Percentiles rank a stretch among this genome's conserved stretches.
Evolutionary conservation across 305 asterid species (phyloP).

Genomic region (Fraxinus platypoda): DNA sequence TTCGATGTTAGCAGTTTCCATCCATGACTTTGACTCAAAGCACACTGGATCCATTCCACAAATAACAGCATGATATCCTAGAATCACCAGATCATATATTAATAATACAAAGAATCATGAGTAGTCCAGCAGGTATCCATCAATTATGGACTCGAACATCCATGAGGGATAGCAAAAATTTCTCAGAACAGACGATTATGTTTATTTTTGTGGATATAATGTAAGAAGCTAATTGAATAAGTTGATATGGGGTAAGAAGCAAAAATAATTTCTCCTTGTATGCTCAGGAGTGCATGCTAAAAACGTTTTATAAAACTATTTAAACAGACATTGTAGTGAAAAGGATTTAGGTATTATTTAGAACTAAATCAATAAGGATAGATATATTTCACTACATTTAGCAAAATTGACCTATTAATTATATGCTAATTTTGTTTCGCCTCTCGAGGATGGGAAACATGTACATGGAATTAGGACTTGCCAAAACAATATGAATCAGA

Average conservation of each 20-base stretch:
- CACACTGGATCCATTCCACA: constrained; percentile 99
- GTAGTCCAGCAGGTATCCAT: constrained; percentile 1
- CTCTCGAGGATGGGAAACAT: constrained; percentile 4
- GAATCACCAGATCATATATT: constrained; percentile 22
- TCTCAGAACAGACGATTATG: neutral
- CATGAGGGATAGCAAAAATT: neutral
- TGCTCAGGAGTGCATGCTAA: neutral
- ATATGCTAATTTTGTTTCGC: constrained; percentile 1
- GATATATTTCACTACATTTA: neutral
- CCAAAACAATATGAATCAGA: neutral
- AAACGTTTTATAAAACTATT: neutral
- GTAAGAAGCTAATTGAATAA: neutral
- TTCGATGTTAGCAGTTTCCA: constrained; percentile 73
- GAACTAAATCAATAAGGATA: neutral
- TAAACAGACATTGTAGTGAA: neutral
- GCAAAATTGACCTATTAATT: neutral
- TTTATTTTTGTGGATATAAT: neutral
- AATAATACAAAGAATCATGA: constrained; percentile 4
- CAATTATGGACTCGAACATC: neutral
- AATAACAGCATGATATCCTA: constrained; percentile 88
- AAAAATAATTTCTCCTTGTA: neutral
- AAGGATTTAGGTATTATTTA: neutral
- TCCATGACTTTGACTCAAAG: constrained; percentile 92
- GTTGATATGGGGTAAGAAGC: neutral
- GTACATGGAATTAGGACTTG: neutral